These are phyloP conservation scores for Helicostylum pulchrum DNA, from an alignment of 192 early-diverging fungal genomes.

Conservation along the genomic window DNA sequence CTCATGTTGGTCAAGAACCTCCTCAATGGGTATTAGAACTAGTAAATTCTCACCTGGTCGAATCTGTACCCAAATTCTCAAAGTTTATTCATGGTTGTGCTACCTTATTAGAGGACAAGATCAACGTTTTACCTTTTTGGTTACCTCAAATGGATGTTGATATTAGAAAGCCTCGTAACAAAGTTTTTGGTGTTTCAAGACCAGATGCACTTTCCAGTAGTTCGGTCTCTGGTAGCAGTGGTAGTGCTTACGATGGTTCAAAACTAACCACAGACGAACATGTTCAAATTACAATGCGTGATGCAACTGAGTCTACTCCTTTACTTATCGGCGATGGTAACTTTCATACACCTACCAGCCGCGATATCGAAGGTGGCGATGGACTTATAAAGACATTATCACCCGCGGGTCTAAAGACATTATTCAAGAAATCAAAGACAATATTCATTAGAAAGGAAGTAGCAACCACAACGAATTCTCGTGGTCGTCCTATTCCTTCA, in stretches of 20 bases:
- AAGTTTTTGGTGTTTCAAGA: conserved; percentile 49
- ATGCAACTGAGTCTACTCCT: conserved; percentile 29
- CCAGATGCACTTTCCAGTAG: conserved; percentile 31
- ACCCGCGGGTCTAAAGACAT: conserved; percentile 28
- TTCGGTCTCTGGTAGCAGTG: conserved; percentile 32
- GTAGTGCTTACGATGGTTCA: conserved; percentile 38
- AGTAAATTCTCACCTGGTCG: conserved; percentile 85
- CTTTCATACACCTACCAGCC: background rate
- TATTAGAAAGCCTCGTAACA: conserved; percentile 77
- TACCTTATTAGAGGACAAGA: conserved; percentile 76
- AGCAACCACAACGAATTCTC: conserved; percentile 36
- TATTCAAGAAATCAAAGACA: conserved; percentile 34
- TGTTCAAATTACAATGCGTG: conserved; percentile 21
- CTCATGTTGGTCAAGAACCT: conserved; percentile 83
- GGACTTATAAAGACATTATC: conserved; percentile 29
- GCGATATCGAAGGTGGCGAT: background rate
- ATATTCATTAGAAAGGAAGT: conserved; percentile 8
- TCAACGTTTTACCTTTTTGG: conserved; percentile 92
- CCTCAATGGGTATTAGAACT: conserved; percentile 94
- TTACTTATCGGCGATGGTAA: conserved; percentile 13
- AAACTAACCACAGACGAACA: conserved; percentile 36
- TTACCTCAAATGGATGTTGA: conserved; percentile 91
- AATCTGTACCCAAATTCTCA: conserved; percentile 95
- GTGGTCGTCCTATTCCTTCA: conserved; percentile 60
- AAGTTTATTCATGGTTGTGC: conserved; percentile 97